Base-by-base conservation (phyloP, 306 rosid species). In the Rubus parviflorus region DNA sequence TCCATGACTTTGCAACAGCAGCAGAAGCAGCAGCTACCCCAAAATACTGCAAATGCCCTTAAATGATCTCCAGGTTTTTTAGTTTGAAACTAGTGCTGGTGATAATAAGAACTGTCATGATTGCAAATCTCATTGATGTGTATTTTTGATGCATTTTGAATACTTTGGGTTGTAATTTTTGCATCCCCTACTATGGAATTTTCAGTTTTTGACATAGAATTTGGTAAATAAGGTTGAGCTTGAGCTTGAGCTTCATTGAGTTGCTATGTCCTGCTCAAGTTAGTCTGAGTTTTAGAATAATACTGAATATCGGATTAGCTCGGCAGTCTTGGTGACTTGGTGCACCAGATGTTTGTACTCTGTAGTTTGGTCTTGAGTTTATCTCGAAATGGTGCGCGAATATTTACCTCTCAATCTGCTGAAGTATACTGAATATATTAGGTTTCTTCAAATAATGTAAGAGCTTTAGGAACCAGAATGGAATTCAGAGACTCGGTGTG, bases 11-110 rank as follows among this genome's bases (percentile, higher is more conserved):
- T 79, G 56, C 76, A 81, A 58, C 83, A 83, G 41, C 78, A 82
- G 53, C 81, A 75, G 73, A 73, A 65, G 42, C 61, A 77, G 13
- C 77, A 43, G 63, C 75, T 78, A 8, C 30, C 75, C 9, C 79
- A 81, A 6, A 58, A 60, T 73, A 68, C 89, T n/a, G 77, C 85
- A 8, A 81, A 84, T 70, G 71, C 79, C 67, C 67, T 12, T n/a
- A 68, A 81, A 16, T 75, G 41, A 70, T 76, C 19, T 76, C 64
- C 68, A 72, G 77, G 43, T 70, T 70, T 81, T 67, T 41, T 16
- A 0, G 4, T 73, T 13, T 56, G 35, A 30, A 35, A 12, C 14
- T 73, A 25, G 40, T 15, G 35, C 2, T 73, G 35, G 58, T 60
- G 37, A 30, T 70, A 37, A 58, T 71, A 1, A 16, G 13, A 48